phyloP scores from a whole-genome alignment of 257 asterid genomes.

The Petunia secreta region DNA sequence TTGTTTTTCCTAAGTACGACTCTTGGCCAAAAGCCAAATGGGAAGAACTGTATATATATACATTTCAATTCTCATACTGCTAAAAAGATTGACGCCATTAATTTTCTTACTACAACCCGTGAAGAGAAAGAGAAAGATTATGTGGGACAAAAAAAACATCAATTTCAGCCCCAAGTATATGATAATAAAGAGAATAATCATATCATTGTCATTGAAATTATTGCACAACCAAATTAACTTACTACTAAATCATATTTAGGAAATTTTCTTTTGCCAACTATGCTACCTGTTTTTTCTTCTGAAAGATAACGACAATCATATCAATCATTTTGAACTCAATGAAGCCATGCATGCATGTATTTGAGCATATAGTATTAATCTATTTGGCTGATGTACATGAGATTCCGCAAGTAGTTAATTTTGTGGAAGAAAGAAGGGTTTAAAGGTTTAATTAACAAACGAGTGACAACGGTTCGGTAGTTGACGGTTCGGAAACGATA shows the following conservation, averaged over 20 bases:
- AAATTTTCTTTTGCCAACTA: neutral
- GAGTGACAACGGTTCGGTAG: no score
- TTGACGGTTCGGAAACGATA: no score
- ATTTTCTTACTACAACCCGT: slow-evolving; percentile 15
- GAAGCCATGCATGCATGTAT: neutral
- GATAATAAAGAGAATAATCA: slow-evolving; percentile 8
- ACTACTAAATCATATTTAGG: neutral
- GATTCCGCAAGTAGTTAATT: neutral
- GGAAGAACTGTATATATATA: neutral
- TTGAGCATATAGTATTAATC: neutral
- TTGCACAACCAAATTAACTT: neutral
- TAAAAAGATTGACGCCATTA: slow-evolving; percentile 1
- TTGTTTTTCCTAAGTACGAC: neutral
- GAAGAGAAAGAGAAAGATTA: slow-evolving; percentile 8
- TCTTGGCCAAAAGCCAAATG: neutral
- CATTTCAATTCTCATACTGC: neutral
- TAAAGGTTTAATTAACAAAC: neutral
- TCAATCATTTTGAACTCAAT: neutral
- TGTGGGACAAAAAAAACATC: slow-evolving; percentile 18
- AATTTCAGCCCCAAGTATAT: neutral
- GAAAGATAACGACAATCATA: no score
- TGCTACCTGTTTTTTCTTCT: neutral
- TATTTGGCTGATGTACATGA: neutral
- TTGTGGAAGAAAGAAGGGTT: neutral
- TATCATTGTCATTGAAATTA: neutral